phyloP scores from a whole-genome alignment of 1,284 basidiomycete genomes.

The Rhodotorula sp. region DNA sequence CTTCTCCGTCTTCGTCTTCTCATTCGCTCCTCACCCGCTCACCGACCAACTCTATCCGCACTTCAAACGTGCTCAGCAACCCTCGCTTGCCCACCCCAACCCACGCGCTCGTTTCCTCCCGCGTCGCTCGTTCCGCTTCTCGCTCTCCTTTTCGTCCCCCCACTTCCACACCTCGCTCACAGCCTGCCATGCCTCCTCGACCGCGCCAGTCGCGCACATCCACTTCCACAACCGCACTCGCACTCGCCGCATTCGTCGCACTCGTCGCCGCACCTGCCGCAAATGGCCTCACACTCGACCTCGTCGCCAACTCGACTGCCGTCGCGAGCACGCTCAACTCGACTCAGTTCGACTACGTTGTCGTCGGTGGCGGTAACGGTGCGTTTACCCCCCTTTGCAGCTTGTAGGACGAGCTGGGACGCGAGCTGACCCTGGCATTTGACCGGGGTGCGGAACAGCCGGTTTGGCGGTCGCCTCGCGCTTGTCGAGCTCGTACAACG shows the following conservation, averaged over 20 bases:
- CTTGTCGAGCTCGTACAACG: constrained; percentile 1
- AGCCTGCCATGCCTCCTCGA: background rate
- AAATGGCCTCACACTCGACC: constrained; percentile 12
- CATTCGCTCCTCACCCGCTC: too few species aligned
- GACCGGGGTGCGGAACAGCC: background rate
- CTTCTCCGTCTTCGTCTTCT: too few species aligned
- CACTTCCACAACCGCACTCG: background rate
- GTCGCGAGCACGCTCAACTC: background rate
- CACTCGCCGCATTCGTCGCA: background rate
- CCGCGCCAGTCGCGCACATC: background rate
- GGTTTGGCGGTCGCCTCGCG: constrained; percentile 24
- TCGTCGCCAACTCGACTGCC: background rate
- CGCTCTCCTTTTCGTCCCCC: background rate
- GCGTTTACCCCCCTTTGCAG: background rate
- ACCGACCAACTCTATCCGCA: too few species aligned
- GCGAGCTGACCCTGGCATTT: background rate
- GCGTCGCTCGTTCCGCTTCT: background rate
- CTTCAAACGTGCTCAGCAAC: too few species aligned
- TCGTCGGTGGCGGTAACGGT: constrained; percentile 20
- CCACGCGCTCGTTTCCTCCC: too few species aligned
- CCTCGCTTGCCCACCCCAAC: too few species aligned
- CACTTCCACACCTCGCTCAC: background rate
- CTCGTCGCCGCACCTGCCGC: background rate
- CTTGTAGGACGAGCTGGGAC: background rate
- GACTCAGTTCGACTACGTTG: constrained; percentile 10